A percentile compares a stretch with the other conserved stretches of the same genome.
These are phyloP conservation scores for Lablab purpureus DNA, from an alignment of 306 rosid genomes.

Conservation along the genomic window DNA sequence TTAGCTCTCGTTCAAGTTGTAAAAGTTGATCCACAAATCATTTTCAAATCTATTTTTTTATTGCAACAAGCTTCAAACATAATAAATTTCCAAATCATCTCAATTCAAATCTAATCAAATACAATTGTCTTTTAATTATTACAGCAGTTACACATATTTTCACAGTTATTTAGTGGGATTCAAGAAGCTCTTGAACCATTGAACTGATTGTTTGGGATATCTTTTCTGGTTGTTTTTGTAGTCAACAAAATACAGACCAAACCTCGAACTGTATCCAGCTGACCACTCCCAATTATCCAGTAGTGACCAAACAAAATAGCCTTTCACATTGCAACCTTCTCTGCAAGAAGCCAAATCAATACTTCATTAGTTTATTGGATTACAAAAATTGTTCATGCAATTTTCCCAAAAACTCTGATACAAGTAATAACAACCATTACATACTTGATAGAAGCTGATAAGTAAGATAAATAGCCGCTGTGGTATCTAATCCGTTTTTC, in stretches of 20 bases:
- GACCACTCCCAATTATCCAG: slow-evolving; percentile 98
- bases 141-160: background rate
- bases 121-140: background rate
- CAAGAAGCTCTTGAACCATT: slow-evolving; percentile 88
- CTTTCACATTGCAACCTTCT: slow-evolving; percentile 95
- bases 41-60: slow-evolving; percentile 4
- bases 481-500: slow-evolving; percentile 79
- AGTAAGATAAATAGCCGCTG: slow-evolving; percentile 69
- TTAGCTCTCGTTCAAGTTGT: background rate
- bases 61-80: background rate
- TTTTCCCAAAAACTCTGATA: background rate
- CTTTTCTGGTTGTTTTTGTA: slow-evolving; percentile 80
- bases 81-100: background rate
- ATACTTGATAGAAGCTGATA: slow-evolving; percentile 65
- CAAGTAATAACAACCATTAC: slow-evolving; percentile 7
- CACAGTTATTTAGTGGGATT: slow-evolving; percentile 47
- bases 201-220: slow-evolving; percentile 84
- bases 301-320: slow-evolving; percentile 93
- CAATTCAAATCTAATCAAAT: background rate
- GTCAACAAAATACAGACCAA: slow-evolving; percentile 87
- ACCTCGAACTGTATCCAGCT: slow-evolving; percentile 79
- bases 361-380: slow-evolving; percentile 29
- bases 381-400: background rate
- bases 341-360: slow-evolving; percentile 53
- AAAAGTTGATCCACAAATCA: background rate